Base-by-base conservation (phyloP, 2,329 filamentous ascomycete species). In the Calonectria montana region DNA sequence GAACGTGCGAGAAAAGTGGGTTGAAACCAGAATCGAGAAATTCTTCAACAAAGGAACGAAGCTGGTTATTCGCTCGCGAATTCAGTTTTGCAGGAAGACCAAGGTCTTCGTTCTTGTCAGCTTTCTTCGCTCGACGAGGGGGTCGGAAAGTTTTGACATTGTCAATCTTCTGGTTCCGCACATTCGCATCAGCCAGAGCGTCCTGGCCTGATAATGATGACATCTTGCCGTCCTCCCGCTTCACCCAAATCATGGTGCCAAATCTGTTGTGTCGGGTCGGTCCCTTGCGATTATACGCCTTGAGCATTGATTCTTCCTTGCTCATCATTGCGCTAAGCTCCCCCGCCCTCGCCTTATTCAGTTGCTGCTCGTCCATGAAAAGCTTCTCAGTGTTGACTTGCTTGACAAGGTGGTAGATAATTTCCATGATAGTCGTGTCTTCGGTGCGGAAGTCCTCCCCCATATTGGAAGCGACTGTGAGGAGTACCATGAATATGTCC, bases 11-110 rank as follows among this genome's bases (percentile, higher is more conserved):
- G 79, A 98, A 98, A 0, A 96, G 86, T 4, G 96, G 96, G 80
- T 98, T 99, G 86, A 99, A 99, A 0, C 95, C 94, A 0, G 96
- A 95, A 82, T 99, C 96, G 4, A 99, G 86, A 77, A 99, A 98
- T 55, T 98, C 96, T 76, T 96, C 93, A 0, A 98, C 94, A 80
- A 99, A 99, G 0, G 86, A 87, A 62, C 93, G 91, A 10, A 99
- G 88, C 74, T 95, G 92, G 48, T 91, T 89, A n/a, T 90, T 92
- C n/a, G 96, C 95, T 23, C 90, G 88, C 2, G 90, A 84, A 21
- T 93, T 94, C 16, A 99, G 87, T 39, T 91, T 87, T 1, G 92
- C 90, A 0, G 91, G 91, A 12, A 91, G 90, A 66, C 95, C 95
- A 71, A 98, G 94, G 70, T 98, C 94, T 35, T 90, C 88, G 63